Conservation (phyloP, 768 basidiomycete genomes). For the Porpolomopsis calyptriformis region DNA sequence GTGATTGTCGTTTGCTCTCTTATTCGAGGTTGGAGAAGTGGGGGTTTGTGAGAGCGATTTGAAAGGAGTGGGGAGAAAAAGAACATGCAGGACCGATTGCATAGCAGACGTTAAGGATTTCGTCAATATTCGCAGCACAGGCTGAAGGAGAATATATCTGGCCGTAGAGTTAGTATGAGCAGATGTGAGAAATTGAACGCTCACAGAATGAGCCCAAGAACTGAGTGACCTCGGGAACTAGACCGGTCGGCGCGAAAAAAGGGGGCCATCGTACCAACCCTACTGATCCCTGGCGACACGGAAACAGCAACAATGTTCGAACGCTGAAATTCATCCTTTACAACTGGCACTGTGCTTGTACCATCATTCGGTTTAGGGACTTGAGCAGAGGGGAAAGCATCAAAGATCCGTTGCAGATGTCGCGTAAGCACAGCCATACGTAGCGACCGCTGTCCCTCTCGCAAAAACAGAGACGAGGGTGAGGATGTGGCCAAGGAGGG, state of each 20-base stretch:
- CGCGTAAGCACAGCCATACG: constrained; percentile 54
- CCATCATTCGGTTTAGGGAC: constrained; percentile 21
- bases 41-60: constrained; percentile 32
- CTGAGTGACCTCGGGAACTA: constrained; percentile 34
- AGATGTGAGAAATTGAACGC: not conserved
- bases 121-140: constrained; percentile 54
- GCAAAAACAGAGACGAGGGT: constrained; percentile 32
- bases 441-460: constrained; percentile 57
- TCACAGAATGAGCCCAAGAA: constrained; percentile 20
- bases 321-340: constrained; percentile 36
- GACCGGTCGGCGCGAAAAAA: constrained; percentile 41
- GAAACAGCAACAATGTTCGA: constrained; percentile 68
- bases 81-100: constrained; percentile 71
- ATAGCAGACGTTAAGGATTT: constrained; percentile 55
- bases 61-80: constrained; percentile 76
- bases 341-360: constrained; percentile 22
- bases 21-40: constrained; percentile 4
- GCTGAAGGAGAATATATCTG: constrained; percentile 56
- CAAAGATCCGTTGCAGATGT: constrained; percentile 77
- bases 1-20: constrained; percentile 5
- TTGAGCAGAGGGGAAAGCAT: constrained; percentile 62
- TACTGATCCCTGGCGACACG: constrained; percentile 69
- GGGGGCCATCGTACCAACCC: constrained; percentile 55
- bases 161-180: constrained; percentile 15
- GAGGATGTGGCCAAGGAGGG: constrained; percentile 17